Conservation (phyloP, 192 early-diverging fungal genomes). For the Mortierella alpina region DNA sequence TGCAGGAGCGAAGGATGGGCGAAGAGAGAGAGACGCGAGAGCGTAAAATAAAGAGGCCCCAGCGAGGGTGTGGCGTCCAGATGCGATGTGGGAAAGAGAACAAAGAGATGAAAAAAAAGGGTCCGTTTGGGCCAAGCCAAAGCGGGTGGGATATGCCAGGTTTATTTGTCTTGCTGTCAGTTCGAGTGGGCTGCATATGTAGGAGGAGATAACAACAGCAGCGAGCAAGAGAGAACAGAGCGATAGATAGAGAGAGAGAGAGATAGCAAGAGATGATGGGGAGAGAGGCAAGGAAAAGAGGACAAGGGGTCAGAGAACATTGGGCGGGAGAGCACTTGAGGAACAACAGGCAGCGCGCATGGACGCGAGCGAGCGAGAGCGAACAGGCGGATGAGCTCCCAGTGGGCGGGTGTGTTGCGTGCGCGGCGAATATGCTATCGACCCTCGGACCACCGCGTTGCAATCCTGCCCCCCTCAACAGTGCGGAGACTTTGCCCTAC, state of each 20-base stretch:
- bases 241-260: background rate
- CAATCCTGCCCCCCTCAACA: too few relatives aligned
- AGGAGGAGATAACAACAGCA: slow-evolving; percentile 5
- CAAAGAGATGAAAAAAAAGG: too few relatives aligned
- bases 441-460: too few relatives aligned
- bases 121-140: background rate
- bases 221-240: background rate
- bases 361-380: background rate
- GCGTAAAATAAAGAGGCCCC: too few relatives aligned
- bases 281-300: background rate
- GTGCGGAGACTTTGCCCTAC: too few relatives aligned
- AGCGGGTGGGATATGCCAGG: background rate
- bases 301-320: background rate
- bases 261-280: background rate
- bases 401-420: too few relatives aligned
- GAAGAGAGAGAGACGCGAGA: background rate
- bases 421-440: too few relatives aligned
- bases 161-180: background rate
- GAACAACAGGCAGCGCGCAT: background rate
- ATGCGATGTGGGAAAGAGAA: too few relatives aligned
- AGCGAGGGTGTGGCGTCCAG: too few relatives aligned
- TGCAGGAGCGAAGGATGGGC: background rate
- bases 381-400: background rate
- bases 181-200: slow-evolving; percentile 6
- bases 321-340: background rate